phyloP scores from a whole-genome alignment of 106 monocot genomes.

The Platanthera zijinensis region DNA sequence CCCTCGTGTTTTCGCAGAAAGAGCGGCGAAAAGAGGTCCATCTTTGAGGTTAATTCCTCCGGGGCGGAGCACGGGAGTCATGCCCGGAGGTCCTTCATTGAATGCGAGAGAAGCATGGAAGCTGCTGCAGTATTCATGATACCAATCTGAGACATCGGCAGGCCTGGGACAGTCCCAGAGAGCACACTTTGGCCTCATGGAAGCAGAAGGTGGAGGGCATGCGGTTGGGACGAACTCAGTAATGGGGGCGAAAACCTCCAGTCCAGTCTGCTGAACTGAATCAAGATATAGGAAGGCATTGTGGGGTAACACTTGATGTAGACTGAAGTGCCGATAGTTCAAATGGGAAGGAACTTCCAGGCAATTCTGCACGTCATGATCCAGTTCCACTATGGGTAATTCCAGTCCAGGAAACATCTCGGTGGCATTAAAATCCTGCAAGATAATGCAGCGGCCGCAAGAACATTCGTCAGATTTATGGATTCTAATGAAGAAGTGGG shows the following conservation, averaged over 20 bases:
- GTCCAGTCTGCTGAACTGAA: conserved; percentile 22
- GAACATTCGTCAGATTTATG: too few species aligned
- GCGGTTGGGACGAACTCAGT: conserved; percentile 68
- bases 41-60: conserved; percentile 96
- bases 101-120: conserved; percentile 69
- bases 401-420: too few species aligned
- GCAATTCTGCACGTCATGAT: too few species aligned
- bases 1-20: conserved; percentile 71
- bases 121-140: conserved; percentile 74
- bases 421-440: too few species aligned
- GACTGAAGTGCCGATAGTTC: conserved; percentile 46
- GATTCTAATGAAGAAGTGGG: too few species aligned
- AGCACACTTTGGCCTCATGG: conserved; percentile 82
- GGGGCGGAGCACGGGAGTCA: conserved; percentile 76
- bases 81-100: conserved; percentile 81
- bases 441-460: too few species aligned
- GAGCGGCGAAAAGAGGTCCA: conserved; percentile 88
- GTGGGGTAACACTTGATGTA: conserved; percentile 41
- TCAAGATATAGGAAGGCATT: conserved; percentile 15
- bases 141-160: conserved; percentile 68
- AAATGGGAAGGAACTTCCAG: conserved; percentile 22
- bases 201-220: conserved; percentile 75
- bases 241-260: conserved; percentile 30
- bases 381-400: too few species aligned
- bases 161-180: conserved; percentile 96